Base-by-base conservation (phyloP, 345 rosid genomes). In the Populus davidiana region DNA sequence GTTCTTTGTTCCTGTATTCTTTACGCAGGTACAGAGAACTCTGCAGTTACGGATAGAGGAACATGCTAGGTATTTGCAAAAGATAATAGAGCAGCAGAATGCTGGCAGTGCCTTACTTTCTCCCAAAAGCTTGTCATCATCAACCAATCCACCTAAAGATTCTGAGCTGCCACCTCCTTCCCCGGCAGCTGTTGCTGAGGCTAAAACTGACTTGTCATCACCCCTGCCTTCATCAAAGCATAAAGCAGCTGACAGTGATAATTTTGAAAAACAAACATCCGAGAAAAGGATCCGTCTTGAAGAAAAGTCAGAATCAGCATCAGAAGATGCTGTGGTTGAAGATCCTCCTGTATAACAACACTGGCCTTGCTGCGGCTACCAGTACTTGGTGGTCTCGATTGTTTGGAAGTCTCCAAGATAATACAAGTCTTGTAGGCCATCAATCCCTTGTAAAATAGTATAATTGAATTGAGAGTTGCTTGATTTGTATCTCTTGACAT, bases 31-130 rank as follows among this genome's bases (percentile, higher is more conserved):
- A 49, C 97, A 94, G 80, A 87, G 91, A 61, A 62, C 78, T 35
- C 92, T 92, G 79, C 97, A 94, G 86, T 72, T 91, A 64, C 91
- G 97, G 66, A 94, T 94, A 68, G 98, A 94, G 85, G 93, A 92
- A 79, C 97, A 94, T 33, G 98, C 93, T 41, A 88, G 84, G 76
- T 92, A 92, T 85, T 87, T 94, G 85, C 91, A 90, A 75, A 90
- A 87, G 86, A 89, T 94, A 76, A 73, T 94, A 86, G 98, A 91
- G 81, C 97, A 94, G 71, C 89, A 88, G 86, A 88, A 85, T 87
- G 85, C 92, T 39, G 93, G 96, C 56, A 67, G 75, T 36, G 86
- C 81, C 67, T 72, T 87, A 33, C 72, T 87, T 66, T 78, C 86
- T 73, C 84, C 89, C 36, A 81, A 68, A 74, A 81, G 81, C 77